Evolutionary conservation across 208 protist genomes (phyloP), one percentile per base, ranked within the genome.

Genomic region (Plasmodiophora brassicae): DNA sequence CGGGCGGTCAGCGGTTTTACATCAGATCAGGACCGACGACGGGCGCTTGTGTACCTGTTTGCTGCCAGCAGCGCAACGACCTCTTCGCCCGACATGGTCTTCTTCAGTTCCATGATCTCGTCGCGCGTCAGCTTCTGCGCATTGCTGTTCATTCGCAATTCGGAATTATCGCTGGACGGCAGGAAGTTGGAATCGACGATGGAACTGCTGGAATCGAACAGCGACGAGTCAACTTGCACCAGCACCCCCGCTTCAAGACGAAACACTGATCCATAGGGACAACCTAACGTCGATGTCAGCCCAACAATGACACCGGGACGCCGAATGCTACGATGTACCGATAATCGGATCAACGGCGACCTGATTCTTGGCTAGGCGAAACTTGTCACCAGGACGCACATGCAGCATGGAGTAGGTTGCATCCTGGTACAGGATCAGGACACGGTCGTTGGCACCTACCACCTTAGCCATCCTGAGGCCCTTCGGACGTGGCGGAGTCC

Each of bases 271-370:
- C 65, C 65, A 78, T 78, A 78, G 32, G 65, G 65, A 44, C 65
- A 38, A 32, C 65, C 65, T 78, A 32, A 38, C 14, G 14, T 25
- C 14, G 25, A 32, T 38, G 5, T 5, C 20, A 32, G 32, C 41
- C 5, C 32, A 32, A 78, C 41, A 8, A n/a, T 32, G 65, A 78
- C n/a, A 25, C 20, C 14, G 32, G 65, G n/a, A 78, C 32, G n/a
- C 32, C 65, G 41, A 78, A 5, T 32, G n/a, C 14, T 78, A n/a
- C 25, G 50, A 57, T 28, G 50, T 78, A 78, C 65, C 65, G 41
- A 78, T 78, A 32, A 78, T 78, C 10, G 65, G 65, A 78, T 78
- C 65, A 32, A 78, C n/a, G 41, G 65, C 10, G 41, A 78, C 65
- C 14, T 78, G n/a, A 5, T 36, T 8, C 41, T 32, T 78, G n/a